A percentile compares a stretch with the other conserved stretches of the same genome.
Evolutionary conservation across 176 grass and related monocot species (phyloP).

Genomic region (Phoenix roebelenii): DNA sequence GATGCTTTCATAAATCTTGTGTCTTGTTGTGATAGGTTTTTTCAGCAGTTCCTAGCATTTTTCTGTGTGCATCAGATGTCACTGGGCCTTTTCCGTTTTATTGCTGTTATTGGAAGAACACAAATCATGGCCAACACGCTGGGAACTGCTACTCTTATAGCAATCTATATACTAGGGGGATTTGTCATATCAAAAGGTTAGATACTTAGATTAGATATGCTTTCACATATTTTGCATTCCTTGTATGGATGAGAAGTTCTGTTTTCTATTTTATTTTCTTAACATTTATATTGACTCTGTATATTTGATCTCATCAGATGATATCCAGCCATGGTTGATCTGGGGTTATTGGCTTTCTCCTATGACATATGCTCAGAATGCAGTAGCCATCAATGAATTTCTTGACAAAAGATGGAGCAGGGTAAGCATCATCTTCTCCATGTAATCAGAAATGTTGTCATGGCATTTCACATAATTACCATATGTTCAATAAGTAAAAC

Average conservation of each 20-base stretch:
- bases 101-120: slow-evolving; percentile 73
- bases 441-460: too few species aligned
- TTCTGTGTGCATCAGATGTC: slow-evolving; percentile 89
- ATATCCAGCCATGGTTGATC: slow-evolving; percentile 49
- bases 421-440: slow-evolving; percentile 31
- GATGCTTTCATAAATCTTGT: slow-evolving; percentile 5
- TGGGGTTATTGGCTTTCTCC: slow-evolving; percentile 62
- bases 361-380: slow-evolving; percentile 60
- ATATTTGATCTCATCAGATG: slow-evolving; percentile 26
- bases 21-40: slow-evolving; percentile 42
- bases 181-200: slow-evolving; percentile 87
- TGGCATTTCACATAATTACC: too few species aligned
- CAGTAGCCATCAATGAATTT: slow-evolving; percentile 51
- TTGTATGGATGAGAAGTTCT: not conserved
- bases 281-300: too few species aligned
- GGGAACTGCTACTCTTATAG: slow-evolving; percentile 48
- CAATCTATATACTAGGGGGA: slow-evolving; percentile 63
- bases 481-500: too few species aligned
- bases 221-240: not conserved
- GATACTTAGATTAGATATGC: slow-evolving; percentile 6
- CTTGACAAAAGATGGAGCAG: slow-evolving; percentile 76
- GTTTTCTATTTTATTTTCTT: slow-evolving; percentile 16
- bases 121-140: slow-evolving; percentile 80
- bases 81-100: slow-evolving; percentile 66
- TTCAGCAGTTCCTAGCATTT: slow-evolving; percentile 69